These are phyloP conservation scores for Neofusicoccum cordaticola DNA, from an alignment of 2,329 filamentous ascomycete genomes.

Conservation along the genomic window DNA sequence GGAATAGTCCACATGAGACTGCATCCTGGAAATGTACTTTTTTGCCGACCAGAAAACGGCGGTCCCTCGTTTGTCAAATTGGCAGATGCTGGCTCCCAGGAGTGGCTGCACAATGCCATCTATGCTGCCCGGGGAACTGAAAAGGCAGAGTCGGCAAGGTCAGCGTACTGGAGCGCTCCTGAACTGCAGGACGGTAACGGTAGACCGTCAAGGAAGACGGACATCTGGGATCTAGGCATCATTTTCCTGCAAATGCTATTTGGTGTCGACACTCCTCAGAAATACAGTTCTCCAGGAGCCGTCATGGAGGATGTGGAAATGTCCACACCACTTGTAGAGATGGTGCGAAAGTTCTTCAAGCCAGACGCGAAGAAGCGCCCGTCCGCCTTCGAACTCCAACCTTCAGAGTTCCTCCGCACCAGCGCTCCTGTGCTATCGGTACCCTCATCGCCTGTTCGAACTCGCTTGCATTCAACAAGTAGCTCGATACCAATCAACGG, in stretches of 20 bases:
- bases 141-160: constrained; percentile 62
- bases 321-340: constrained; percentile 72
- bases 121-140: constrained; percentile 51
- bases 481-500: constrained; percentile 24
- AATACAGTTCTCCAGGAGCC: constrained; percentile 74
- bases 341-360: constrained; percentile 82
- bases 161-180: constrained; percentile 79
- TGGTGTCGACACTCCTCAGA: constrained; percentile 71
- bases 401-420: constrained; percentile 55
- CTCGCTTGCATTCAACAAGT: constrained; percentile 20
- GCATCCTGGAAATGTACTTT: constrained; percentile 73
- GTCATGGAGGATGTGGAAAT: constrained; percentile 69
- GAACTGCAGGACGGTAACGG: constrained; percentile 63
- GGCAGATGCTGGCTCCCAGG: constrained; percentile 69
- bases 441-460: constrained; percentile 27
- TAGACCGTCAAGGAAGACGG: constrained; percentile 67
- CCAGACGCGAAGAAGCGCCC: constrained; percentile 79
- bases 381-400: constrained; percentile 71
- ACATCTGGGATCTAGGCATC: constrained; percentile 93
- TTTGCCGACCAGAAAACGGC: constrained; percentile 68
- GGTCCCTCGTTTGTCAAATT: constrained; percentile 69
- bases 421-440: constrained; percentile 44
- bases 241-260: constrained; percentile 93
- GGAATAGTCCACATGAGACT: constrained; percentile 82
- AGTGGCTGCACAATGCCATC: constrained; percentile 62